These are phyloP conservation scores for Prunus davidiana DNA, from an alignment of 306 rosid species.

Conservation along the genomic window DNA sequence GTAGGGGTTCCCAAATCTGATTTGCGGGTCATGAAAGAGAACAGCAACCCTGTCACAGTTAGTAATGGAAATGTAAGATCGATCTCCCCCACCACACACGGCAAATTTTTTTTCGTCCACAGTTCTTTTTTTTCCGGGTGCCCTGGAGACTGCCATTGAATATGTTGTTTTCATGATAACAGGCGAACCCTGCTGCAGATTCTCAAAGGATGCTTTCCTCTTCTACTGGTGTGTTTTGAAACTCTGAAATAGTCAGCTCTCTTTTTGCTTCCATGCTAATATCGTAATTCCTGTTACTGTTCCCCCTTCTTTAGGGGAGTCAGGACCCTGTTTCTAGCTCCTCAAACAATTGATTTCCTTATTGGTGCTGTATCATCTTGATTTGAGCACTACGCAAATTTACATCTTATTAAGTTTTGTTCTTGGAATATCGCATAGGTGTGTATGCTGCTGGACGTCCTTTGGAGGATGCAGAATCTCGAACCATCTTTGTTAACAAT, in stretches of 20 bases:
- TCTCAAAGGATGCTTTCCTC: constrained; percentile 47
- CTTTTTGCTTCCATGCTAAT: neutral
- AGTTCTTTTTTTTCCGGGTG: too few relatives aligned
- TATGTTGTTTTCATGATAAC: constrained; percentile 23
- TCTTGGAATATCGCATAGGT: constrained; percentile 42
- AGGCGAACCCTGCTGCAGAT: constrained; percentile 48
- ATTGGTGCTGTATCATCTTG: neutral
- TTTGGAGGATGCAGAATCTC: constrained; percentile 76
- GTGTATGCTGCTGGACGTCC: constrained; percentile 53
- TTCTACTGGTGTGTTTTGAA: constrained; percentile 53
- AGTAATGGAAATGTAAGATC: constrained; percentile 65
- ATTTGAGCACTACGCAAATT: neutral
- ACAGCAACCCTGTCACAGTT: constrained; percentile 30
- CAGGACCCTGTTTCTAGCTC: neutral
- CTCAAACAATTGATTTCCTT: neutral
- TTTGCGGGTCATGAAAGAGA: constrained; percentile 39
- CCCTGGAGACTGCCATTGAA: constrained; percentile 6
- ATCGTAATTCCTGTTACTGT: neutral
- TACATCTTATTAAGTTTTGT: neutral
- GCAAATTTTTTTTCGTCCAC: too few relatives aligned
- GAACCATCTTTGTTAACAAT: constrained; percentile 90
- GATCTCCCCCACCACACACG: neutral
- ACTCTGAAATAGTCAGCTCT: neutral
- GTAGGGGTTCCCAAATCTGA: constrained; percentile 43
- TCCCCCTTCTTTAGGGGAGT: neutral